Evolutionary conservation across 2,329 filamentous ascomycete genomes (phyloP).

Genomic region (Rutstroemia sp.): DNA sequence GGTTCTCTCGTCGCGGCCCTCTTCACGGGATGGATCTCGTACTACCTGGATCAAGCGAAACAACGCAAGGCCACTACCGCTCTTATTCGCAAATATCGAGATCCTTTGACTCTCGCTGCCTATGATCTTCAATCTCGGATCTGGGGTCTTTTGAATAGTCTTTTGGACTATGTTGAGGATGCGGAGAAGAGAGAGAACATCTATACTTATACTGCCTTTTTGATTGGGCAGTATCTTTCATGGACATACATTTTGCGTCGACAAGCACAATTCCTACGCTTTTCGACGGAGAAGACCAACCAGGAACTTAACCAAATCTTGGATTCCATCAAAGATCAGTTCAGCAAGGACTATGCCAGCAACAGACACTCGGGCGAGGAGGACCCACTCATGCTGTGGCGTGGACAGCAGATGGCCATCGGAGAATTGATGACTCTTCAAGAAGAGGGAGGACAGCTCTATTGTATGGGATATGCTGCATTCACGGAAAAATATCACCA

Average conservation of each 20-base stretch:
- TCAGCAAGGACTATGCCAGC: conserved; percentile 12
- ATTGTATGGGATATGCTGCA: conserved; percentile 21
- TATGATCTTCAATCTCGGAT: conserved; percentile 22
- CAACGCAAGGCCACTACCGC: conserved; percentile 19
- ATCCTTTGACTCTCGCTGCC: conserved; percentile 21
- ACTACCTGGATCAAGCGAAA: conserved; percentile 22
- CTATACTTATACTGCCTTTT: conserved; percentile 21
- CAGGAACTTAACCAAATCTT: conserved; percentile 16
- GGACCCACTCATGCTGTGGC: conserved; percentile 24
- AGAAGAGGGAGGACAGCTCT: conserved; percentile 18
- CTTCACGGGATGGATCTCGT: conserved; percentile 25
- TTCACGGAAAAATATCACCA: conserved; percentile 15
- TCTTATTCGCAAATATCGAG: conserved; percentile 23
- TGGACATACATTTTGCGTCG: conserved; percentile 23
- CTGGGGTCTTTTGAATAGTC: conserved; percentile 14
- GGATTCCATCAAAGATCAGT: conserved; percentile 14
- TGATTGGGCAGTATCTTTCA: conserved; percentile 23
- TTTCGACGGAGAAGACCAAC: conserved; percentile 22
- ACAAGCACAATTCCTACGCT: conserved; percentile 22
- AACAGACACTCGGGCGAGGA: conserved; percentile 15
- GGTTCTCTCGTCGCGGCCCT: conserved; percentile 21
- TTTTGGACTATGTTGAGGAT: conserved; percentile 14
- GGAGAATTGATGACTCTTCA: conserved; percentile 21
- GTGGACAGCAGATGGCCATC: conserved; percentile 25
- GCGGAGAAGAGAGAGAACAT: conserved; percentile 17